Evolutionary conservation across 306 rosid genomes (phyloP).

Genomic region (Cucumis hystrix): DNA sequence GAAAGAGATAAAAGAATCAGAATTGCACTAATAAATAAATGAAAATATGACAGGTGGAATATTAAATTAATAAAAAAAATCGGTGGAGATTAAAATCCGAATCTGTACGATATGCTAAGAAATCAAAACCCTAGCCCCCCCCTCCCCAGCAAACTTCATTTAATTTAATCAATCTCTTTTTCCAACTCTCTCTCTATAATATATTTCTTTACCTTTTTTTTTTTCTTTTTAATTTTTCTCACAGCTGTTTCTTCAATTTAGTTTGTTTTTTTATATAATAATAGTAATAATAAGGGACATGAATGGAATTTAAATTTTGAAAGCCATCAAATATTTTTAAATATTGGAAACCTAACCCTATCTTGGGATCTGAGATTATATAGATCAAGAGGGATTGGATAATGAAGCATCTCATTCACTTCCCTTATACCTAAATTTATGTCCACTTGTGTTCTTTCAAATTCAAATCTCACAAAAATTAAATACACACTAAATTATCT

Average conservation of each 20-base stretch:
- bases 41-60: not conserved
- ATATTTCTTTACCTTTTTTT: too few species aligned
- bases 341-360: not conserved
- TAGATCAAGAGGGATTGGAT: not conserved
- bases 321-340: not conserved
- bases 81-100: not conserved
- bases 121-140: not conserved
- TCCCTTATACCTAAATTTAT: not conserved
- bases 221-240: not conserved
- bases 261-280: too few species aligned
- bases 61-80: not conserved
- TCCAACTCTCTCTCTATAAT: not conserved
- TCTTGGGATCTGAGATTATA: conserved; percentile 1
- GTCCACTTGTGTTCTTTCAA: not conserved
- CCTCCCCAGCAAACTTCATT: not conserved
- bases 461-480: too few species aligned
- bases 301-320: not conserved
- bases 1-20: not conserved
- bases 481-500: too few species aligned
- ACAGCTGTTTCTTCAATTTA: not conserved
- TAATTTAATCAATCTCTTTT: not conserved
- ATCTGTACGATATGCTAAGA: not conserved
- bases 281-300: not conserved
- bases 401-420: not conserved
- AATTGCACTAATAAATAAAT: not conserved